Percentiles rank a stretch among this genome's conserved stretches.
These are phyloP conservation scores for Globisporangium cystogenes DNA, from an alignment of 352 stramenopile species.

Conservation along the genomic window DNA sequence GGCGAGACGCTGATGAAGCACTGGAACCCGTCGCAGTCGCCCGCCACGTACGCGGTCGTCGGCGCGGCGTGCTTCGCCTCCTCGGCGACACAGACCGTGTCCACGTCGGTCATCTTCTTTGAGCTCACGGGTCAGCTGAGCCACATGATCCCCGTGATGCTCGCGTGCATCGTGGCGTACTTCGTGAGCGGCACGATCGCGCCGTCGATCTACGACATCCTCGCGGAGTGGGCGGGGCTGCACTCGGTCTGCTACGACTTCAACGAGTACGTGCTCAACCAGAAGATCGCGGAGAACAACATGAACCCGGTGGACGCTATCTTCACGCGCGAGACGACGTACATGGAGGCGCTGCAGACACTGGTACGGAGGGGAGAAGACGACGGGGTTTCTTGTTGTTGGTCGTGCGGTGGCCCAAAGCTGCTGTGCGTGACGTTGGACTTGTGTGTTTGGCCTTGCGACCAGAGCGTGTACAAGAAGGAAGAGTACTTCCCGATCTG, in stretches of 20 bases:
- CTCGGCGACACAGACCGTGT: slow-evolving; percentile 89
- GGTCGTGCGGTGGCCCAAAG: no score
- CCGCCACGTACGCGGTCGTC: slow-evolving; percentile 87
- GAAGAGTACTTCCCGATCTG: slow-evolving; percentile 81
- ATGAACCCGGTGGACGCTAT: slow-evolving; percentile 50
- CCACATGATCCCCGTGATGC: slow-evolving; percentile 80
- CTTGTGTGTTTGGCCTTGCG: not conserved
- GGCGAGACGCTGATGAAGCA: slow-evolving; percentile 76
- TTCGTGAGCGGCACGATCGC: slow-evolving; percentile 75
- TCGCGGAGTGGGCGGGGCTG: slow-evolving; percentile 72
- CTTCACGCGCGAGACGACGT: slow-evolving; percentile 73
- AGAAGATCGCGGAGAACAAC: slow-evolving; percentile 57
- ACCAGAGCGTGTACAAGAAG: slow-evolving; percentile 63
- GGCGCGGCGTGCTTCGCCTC: slow-evolving; percentile 88
- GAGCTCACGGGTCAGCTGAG: slow-evolving; percentile 77
- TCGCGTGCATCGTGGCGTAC: slow-evolving; percentile 76
- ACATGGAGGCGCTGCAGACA: slow-evolving; percentile 56
- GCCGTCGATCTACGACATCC: slow-evolving; percentile 82
- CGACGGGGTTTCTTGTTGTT: not conserved
- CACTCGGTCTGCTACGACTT: slow-evolving; percentile 81
- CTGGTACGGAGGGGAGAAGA: slow-evolving; percentile 48
- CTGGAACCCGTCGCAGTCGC: slow-evolving; percentile 70
- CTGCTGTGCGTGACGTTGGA: not conserved
- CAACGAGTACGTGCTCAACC: slow-evolving; percentile 68
- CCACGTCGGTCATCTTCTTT: slow-evolving; percentile 84